phyloP scores from a whole-genome alignment of 202 grass and related monocot species.

The Bolboschoenoplectus hybrid region DNA sequence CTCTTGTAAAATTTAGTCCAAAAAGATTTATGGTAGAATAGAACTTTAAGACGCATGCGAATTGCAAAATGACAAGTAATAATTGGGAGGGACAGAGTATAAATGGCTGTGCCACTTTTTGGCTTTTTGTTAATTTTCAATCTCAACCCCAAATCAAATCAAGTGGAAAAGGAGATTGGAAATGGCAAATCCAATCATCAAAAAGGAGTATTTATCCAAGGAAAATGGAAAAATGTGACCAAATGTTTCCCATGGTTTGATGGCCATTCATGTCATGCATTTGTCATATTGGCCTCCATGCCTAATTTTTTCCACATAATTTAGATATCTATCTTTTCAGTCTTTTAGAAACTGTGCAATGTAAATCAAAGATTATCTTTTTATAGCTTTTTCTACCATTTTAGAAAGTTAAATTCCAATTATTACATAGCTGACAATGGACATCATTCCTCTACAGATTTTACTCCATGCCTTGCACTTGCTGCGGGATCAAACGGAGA shows the following conservation, averaged over 20 bases:
- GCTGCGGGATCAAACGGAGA: too few relatives aligned
- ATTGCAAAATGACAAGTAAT: background rate
- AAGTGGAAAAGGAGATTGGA: constrained; percentile 6
- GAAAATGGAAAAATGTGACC: constrained; percentile 27
- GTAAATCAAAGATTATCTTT: too few relatives aligned
- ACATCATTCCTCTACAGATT: too few relatives aligned
- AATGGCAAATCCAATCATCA: constrained; percentile 30
- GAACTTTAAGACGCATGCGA: constrained; percentile 10
- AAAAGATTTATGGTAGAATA: constrained; percentile 16
- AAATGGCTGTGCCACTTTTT: constrained; percentile 13
- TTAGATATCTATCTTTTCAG: constrained; percentile 27
- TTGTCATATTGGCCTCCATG: background rate
- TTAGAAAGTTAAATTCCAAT: background rate
- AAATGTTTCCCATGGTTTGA: background rate
- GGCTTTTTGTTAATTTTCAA: constrained; percentile 10
- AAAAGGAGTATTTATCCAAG: constrained; percentile 17
- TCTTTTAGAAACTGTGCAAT: background rate
- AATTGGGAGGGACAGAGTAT: constrained; percentile 17
- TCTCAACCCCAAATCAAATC: constrained; percentile 17
- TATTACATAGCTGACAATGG: too few relatives aligned
- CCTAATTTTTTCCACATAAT: background rate
- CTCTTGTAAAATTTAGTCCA: background rate
- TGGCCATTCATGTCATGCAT: constrained; percentile 8
- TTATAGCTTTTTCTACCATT: too few relatives aligned
- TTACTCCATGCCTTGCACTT: too few relatives aligned